Evolutionary conservation across 768 basidiomycete species (phyloP).

Genomic region (Boletus rufocinnamomeus): DNA sequence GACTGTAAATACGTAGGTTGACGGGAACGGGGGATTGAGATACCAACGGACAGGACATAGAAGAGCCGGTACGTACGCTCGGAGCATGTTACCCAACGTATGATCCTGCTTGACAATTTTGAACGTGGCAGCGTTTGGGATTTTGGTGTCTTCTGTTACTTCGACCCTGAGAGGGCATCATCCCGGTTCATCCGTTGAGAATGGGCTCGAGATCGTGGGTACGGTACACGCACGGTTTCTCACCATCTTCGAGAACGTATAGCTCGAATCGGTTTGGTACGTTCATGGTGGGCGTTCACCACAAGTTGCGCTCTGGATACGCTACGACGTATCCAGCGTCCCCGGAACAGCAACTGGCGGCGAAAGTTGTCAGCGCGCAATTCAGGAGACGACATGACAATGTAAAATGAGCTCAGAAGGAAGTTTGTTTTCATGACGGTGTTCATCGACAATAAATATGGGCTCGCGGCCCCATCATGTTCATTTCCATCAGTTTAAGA

Average conservation of each 20-base stretch:
- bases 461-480: slow-evolving; percentile 54
- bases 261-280: slow-evolving; percentile 92
- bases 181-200: slow-evolving; percentile 2
- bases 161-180: slow-evolving; percentile 65
- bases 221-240: slow-evolving; percentile 75
- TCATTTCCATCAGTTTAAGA: not conserved
- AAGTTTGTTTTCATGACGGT: slow-evolving; percentile 50
- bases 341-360: not conserved
- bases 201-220: not conserved
- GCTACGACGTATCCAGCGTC: slow-evolving; percentile 1
- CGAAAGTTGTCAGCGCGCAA: slow-evolving; percentile 15
- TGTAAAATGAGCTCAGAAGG: slow-evolving; percentile 43
- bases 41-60: slow-evolving; percentile 9
- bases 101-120: slow-evolving; percentile 97
- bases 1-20: slow-evolving; percentile 47
- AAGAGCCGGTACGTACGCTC: slow-evolving; percentile 62
- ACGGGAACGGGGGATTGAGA: not conserved
- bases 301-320: not conserved
- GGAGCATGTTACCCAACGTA: slow-evolving; percentile 94
- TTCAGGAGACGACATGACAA: not conserved
- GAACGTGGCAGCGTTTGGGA: slow-evolving; percentile 95
- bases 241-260: slow-evolving; percentile 90
- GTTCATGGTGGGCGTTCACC: slow-evolving; percentile 60
- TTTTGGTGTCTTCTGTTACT: slow-evolving; percentile 93
- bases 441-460: slow-evolving; percentile 77